Conservation (phyloP, 179 eudicot genomes). For the Silene coronaria region DNA sequence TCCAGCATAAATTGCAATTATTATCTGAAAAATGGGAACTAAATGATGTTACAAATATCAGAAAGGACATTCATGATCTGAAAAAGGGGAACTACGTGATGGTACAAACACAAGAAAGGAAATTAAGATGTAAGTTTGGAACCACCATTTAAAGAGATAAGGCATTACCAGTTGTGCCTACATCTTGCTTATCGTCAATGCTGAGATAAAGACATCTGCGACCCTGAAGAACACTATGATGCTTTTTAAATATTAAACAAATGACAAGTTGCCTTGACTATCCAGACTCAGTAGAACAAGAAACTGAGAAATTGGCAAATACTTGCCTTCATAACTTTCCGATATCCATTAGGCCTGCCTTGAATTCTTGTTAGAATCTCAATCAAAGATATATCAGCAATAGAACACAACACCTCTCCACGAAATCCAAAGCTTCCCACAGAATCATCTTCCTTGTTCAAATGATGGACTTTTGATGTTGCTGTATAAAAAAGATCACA, state of each 20-base stretch:
- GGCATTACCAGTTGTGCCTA: conserved; percentile 75
- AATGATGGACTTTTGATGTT: conserved; percentile 55
- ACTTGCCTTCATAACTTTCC: conserved; percentile 80
- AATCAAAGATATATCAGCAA: conserved; percentile 75
- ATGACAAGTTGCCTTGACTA: conserved; percentile 9
- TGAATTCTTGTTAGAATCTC: conserved; percentile 78
- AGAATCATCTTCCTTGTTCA: conserved; percentile 31
- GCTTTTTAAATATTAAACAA: conserved; percentile 4
- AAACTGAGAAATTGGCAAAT: conserved; percentile 16
- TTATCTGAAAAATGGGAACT: not conserved
- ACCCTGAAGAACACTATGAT: conserved; percentile 41
- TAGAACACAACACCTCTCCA: conserved; percentile 91
- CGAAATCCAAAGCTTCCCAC: conserved; percentile 61
- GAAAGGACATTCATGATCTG: conserved; percentile 2
- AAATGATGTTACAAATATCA: not conserved
- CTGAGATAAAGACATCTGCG: conserved; percentile 76
- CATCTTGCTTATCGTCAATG: conserved; percentile 64
- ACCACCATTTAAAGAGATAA: conserved; percentile 5
- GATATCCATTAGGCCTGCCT: conserved; percentile 90
- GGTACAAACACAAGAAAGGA: not conserved
- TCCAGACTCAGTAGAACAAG: conserved; percentile 1
- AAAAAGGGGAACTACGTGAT: not conserved
- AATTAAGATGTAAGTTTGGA: not conserved
- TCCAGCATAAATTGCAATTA: not conserved
- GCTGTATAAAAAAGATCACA: conserved; percentile 38